Conservation (phyloP, 495 filamentous ascomycete species). For the Penicillium riverlandense region DNA sequence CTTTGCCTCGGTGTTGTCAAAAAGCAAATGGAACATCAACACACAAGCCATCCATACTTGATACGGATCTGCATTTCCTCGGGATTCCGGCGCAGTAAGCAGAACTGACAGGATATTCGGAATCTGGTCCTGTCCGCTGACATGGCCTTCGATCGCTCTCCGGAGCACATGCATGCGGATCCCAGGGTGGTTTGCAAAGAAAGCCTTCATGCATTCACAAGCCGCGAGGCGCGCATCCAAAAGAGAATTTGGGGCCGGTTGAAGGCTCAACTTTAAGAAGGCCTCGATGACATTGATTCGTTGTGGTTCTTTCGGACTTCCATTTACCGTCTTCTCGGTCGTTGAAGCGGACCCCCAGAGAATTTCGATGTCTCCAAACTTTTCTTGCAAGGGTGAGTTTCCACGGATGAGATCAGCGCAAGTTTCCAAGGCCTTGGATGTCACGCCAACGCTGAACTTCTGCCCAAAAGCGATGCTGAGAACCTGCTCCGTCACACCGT, state of each 20-base stretch:
- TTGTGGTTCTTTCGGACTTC: conserved; percentile 34
- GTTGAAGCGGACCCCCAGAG: conserved; percentile 26
- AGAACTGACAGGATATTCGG: conserved; percentile 88
- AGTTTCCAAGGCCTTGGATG: conserved; percentile 74
- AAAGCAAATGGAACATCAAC: conserved; percentile 84
- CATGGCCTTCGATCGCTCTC: conserved; percentile 83
- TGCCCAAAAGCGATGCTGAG: conserved; percentile 79
- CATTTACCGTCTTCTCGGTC: conserved; percentile 28
- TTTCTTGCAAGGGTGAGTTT: conserved; percentile 72
- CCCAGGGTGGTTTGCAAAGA: conserved; percentile 70
- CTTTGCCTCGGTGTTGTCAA: conserved; percentile 76
- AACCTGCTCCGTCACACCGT: conserved; percentile 73
- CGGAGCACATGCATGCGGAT: conserved; percentile 80
- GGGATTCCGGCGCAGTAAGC: conserved; percentile 51
- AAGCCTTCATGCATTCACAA: conserved; percentile 86
- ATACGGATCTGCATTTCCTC: conserved; percentile 71
- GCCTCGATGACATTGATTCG: conserved; percentile 88
- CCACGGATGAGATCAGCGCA: conserved; percentile 85
- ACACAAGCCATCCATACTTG: conserved; percentile 85
- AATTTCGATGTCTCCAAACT: conserved; percentile 69
- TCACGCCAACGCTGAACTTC: conserved; percentile 65
- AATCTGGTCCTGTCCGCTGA: conserved; percentile 68
- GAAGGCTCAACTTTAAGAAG: conserved; percentile 79
- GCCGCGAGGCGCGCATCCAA: conserved; percentile 80
- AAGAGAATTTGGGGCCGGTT: conserved; percentile 52